Evolutionary conservation across 257 asterid species (phyloP).

Genomic region (Fraxinus quadrangulata): DNA sequence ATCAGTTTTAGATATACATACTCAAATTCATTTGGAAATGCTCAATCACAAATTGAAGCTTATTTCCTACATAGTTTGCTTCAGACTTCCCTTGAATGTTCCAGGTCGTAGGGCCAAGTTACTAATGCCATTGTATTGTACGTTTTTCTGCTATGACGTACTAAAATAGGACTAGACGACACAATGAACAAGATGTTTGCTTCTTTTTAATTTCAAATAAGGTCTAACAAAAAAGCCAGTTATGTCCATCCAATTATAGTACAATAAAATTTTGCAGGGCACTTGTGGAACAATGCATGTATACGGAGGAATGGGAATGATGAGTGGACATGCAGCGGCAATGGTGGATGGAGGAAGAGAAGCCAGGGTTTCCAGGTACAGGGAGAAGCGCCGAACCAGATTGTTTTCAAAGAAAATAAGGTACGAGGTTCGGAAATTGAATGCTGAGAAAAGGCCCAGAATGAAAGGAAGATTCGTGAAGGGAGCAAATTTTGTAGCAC

Average conservation of each 20-base stretch:
- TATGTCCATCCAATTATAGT: not conserved
- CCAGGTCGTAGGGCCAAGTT: too few relatives aligned
- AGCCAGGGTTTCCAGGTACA: conserved; percentile 82
- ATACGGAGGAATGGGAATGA: conserved; percentile 46
- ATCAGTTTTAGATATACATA: too few relatives aligned
- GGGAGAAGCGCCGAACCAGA: conserved; percentile 85
- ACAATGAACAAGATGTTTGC: not conserved
- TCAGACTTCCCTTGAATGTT: too few relatives aligned
- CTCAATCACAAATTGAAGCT: too few relatives aligned
- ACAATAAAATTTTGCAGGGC: conserved; percentile 39
- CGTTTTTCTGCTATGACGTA: not conserved
- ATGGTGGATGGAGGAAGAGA: conserved; percentile 67
- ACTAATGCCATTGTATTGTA: not conserved
- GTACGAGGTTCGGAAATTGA: conserved; percentile 90
- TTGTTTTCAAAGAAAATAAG: conserved; percentile 88
- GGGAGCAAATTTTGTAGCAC: conserved; percentile 54
- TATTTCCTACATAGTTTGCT: too few relatives aligned
- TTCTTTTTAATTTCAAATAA: not conserved
- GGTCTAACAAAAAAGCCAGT: not conserved
- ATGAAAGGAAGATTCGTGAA: conserved; percentile 97
- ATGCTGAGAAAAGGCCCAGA: conserved; percentile 94
- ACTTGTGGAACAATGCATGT: conserved; percentile 48
- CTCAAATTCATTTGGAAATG: too few relatives aligned
- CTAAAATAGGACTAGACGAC: too few relatives aligned
- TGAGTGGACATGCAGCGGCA: conserved; percentile 30